Evolutionary conservation across 352 stramenopile genomes (phyloP).

Genomic region (Pythium biforme): DNA sequence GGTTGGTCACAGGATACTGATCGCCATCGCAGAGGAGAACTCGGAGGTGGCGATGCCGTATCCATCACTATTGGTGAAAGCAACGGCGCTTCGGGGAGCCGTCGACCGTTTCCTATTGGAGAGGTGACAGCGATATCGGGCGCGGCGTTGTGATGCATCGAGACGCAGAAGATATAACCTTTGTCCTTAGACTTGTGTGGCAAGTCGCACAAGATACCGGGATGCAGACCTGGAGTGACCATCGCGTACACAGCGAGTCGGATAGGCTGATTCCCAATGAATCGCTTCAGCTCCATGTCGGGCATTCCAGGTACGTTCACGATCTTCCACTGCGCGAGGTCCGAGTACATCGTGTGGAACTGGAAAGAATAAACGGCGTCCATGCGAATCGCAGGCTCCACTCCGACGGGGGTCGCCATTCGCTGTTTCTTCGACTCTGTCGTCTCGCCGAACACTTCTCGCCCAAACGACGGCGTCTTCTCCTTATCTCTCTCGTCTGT

Average conservation of each 20-base stretch:
- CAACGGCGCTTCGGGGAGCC: not conserved
- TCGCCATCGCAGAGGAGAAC: constrained; percentile 22
- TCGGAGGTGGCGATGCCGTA: not conserved
- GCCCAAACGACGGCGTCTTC: constrained; percentile 22
- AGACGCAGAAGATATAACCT: constrained; percentile 51
- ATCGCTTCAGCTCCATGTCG: constrained; percentile 42
- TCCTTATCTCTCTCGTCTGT: constrained; percentile 15
- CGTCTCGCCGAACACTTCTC: constrained; percentile 39
- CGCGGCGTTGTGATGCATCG: constrained; percentile 30
- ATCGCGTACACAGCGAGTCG: constrained; percentile 45
- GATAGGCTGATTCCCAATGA: constrained; percentile 35
- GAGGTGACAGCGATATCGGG: not conserved
- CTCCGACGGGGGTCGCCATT: constrained; percentile 16
- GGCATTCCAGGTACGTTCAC: constrained; percentile 40
- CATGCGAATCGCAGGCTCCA: constrained; percentile 31
- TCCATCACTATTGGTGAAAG: not conserved
- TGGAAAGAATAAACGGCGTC: constrained; percentile 61
- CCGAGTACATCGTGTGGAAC: constrained; percentile 46
- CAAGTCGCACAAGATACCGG: constrained; percentile 3
- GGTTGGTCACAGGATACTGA: constrained; percentile 29
- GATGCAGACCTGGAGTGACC: constrained; percentile 7
- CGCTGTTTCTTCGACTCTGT: constrained; percentile 28
- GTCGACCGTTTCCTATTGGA: not conserved
- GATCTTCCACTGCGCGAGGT: constrained; percentile 50
- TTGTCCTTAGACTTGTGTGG: constrained; percentile 32